Evolutionary conservation across 441 rosid genomes (phyloP), one percentile per base, ranked within the genome.

Genomic region (Euphorbia neoarborescens): DNA sequence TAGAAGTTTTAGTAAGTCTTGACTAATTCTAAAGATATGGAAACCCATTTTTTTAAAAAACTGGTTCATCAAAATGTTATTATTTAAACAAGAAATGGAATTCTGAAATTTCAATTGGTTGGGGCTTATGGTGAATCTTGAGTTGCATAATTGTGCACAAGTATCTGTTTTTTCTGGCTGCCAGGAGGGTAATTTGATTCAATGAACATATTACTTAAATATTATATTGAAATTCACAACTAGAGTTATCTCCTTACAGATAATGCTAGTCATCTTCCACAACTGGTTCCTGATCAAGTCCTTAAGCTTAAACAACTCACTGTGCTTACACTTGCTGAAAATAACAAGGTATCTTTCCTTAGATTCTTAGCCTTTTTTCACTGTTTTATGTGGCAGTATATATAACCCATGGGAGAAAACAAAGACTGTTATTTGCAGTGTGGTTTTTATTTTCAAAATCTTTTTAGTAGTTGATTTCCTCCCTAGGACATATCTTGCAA

Each of bases 271-370:
- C 78, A 62, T 73, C 82, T 87, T 75, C 96, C 89, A 0, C 86
- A 75, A 46, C 66, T 95, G 84, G 77, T 72, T 74, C 89, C 96
- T 76, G 93, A 87, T 54, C 99, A 94, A 84, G 79, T 88, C 67
- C 92, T 89, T 27, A 94, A 94, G 86, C 82, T 94, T 57, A 94
- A 90, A 81, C 98, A 92, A 78, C 97, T 95, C 40, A 92, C 99
- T 70, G 92, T 95, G 38, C 98, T 94, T 69, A 88, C 96, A 62
- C 87, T 90, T 50, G 98, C 98, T 3, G 98, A 92, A 83, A 84
- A 88, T 40, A 88, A 83, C 72, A 92, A 94, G 98, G 99, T 94
- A 65, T 62, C 1, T 7, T 65, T 60, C 3, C 25, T 68, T 70
- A 19, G 56, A 20, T 65, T 37, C 14, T 28, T 12, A 50, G 32